These are phyloP conservation scores for Nitzschia sp. DNA, from an alignment of 108 stramenopile species.

Conservation along the genomic window DNA sequence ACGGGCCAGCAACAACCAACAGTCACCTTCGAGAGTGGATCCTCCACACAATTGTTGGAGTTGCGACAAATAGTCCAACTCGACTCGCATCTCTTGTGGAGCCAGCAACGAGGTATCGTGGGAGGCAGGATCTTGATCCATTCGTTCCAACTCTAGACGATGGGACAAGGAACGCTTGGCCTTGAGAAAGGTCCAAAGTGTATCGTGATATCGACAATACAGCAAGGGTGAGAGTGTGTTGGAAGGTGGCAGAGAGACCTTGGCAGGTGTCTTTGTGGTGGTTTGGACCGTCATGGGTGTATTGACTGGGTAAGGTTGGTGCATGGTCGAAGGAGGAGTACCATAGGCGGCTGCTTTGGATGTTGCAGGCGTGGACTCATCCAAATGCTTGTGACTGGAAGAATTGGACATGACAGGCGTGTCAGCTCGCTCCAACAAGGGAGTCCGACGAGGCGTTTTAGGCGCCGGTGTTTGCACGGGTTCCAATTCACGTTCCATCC, in stretches of 20 bases:
- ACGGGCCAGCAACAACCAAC: conserved; percentile 55
- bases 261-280: not conserved
- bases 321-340: conserved; percentile 7
- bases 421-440: conserved; percentile 41
- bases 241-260: not conserved
- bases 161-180: conserved; percentile 36
- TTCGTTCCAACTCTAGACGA: conserved; percentile 34
- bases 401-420: conserved; percentile 54
- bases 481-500: conserved; percentile 25
- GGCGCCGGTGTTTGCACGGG: not conserved
- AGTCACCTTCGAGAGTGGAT: conserved; percentile 49
- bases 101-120: conserved; percentile 19
- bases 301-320: not conserved
- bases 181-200: conserved; percentile 42
- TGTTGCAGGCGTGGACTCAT: not conserved
- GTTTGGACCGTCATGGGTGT: conserved; percentile 1
- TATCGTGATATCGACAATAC: conserved; percentile 65
- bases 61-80: conserved; percentile 46
- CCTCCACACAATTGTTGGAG: conserved; percentile 16
- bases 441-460: conserved; percentile 30
- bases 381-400: not conserved
- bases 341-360: not conserved
- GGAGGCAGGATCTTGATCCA: conserved; percentile 10
- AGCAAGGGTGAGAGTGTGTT: conserved; percentile 7
- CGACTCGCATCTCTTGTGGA: conserved; percentile 36